Conservation (phyloP, 2,329 filamentous ascomycete genomes). For the Waltergamsia citrina region DNA sequence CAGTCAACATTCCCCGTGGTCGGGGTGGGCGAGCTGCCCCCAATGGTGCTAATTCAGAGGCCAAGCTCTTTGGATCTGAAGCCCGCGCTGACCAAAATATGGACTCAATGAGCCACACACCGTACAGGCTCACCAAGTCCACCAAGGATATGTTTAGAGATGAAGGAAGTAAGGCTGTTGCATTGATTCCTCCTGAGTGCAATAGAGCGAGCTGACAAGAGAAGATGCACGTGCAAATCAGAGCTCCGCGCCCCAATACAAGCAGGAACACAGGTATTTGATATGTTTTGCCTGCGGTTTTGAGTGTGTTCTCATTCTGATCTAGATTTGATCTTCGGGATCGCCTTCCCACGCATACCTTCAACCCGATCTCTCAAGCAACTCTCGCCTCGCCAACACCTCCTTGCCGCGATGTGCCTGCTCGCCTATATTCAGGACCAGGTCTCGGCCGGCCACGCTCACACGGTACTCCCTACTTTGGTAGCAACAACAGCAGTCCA, state of each 20-base stretch:
- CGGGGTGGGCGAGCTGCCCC: not conserved
- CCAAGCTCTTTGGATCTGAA: too few species aligned
- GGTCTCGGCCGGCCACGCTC: too few species aligned
- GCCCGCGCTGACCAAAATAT: too few species aligned
- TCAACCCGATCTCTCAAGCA: slow-evolving; percentile 26
- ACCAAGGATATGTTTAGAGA: too few species aligned
- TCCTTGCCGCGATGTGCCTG: not conserved
- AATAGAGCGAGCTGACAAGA: too few species aligned
- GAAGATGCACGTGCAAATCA: too few species aligned
- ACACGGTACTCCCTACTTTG: not conserved
- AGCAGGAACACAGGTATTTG: not conserved
- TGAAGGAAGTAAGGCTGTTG: too few species aligned
- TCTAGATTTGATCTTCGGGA: slow-evolving; percentile 20
- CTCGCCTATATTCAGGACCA: not conserved
- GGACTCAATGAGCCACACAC: too few species aligned
- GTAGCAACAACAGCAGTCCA: not conserved
- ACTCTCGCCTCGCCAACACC: slow-evolving; percentile 26
- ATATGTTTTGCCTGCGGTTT: not conserved
- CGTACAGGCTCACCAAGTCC: not conserved
- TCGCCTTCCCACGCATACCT: slow-evolving; percentile 20
- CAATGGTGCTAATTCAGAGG: not conserved
- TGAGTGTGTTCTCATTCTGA: not conserved
- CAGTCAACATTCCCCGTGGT: slow-evolving; percentile 21
- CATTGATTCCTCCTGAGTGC: too few species aligned
- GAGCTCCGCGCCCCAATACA: too few species aligned